phyloP scores from a whole-genome alignment of 2,329 filamentous ascomycete genomes.

The Cryphonectria japonica region DNA sequence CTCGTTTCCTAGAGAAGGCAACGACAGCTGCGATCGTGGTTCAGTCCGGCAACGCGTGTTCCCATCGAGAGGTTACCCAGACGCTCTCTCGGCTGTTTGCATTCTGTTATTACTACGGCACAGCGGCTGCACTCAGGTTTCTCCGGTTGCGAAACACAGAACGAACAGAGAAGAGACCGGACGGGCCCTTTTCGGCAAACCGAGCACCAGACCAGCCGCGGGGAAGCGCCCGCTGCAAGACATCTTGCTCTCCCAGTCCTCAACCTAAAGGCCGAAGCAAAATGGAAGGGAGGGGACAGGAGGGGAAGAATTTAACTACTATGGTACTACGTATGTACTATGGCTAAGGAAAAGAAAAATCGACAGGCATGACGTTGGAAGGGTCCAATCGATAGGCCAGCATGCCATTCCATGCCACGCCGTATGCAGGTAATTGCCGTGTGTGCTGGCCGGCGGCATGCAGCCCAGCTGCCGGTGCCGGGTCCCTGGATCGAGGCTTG shows the following conservation, averaged over 20 bases:
- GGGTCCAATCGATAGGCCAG: not conserved
- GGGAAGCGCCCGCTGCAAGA: conserved; percentile 2
- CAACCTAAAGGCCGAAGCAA: conserved; percentile 12
- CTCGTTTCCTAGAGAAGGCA: not conserved
- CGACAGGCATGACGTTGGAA: not conserved
- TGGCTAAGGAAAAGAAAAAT: not conserved
- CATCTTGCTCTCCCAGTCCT: conserved; percentile 2
- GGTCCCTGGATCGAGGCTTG: conserved; percentile 22
- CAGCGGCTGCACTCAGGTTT: not conserved
- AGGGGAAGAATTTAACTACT: not conserved
- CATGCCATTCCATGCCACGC: not conserved
- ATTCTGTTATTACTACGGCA: conserved; percentile 13
- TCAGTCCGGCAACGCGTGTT: not conserved
- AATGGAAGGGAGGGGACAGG: not conserved
- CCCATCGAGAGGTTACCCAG: not conserved
- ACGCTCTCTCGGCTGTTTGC: conserved; percentile 19
- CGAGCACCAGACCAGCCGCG: not conserved
- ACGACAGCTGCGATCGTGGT: not conserved
- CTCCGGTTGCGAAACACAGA: conserved; percentile 17
- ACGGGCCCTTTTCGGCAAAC: conserved; percentile 19
- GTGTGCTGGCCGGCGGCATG: conserved; percentile 21
- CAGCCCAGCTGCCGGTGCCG: conserved; percentile 24
- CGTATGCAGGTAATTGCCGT: conserved; percentile 29
- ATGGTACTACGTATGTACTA: not conserved
- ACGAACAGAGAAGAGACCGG: conserved; percentile 5